These are phyloP conservation scores for Ceratobasidium sp. DNA, from an alignment of 1,284 basidiomycete species.

Conservation along the genomic window DNA sequence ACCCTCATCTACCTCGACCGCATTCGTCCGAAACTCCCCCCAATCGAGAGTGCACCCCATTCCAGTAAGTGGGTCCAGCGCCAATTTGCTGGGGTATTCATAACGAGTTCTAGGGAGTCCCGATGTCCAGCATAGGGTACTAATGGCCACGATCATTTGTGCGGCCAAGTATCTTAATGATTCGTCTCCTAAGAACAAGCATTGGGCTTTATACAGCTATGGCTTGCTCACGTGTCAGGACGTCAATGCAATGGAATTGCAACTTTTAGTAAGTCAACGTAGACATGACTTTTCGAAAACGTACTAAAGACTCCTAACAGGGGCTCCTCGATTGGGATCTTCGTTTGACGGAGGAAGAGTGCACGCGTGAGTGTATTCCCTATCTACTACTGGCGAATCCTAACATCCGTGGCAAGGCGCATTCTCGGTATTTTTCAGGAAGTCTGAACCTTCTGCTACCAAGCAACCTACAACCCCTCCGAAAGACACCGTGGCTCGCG, in stretches of 20 bases:
- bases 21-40: slow-evolving; percentile 77
- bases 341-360: slow-evolving; percentile 30
- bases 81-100: background rate
- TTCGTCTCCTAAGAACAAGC: slow-evolving; percentile 91
- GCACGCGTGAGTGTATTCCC: slow-evolving; percentile 2
- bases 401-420: slow-evolving; percentile 1
- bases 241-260: slow-evolving; percentile 28
- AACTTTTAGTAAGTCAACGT: slow-evolving; percentile 10
- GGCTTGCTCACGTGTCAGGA: slow-evolving; percentile 17
- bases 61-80: slow-evolving; percentile 16
- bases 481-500: slow-evolving; percentile 1
- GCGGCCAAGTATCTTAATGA: slow-evolving; percentile 98
- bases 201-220: slow-evolving; percentile 77
- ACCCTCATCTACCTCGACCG: slow-evolving; percentile 94
- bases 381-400: background rate
- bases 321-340: slow-evolving; percentile 29
- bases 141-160: slow-evolving; percentile 93
- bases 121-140: slow-evolving; percentile 92
- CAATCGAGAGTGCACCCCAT: slow-evolving; percentile 53
- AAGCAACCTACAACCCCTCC: slow-evolving; percentile 13
- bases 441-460: background rate
- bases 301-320: background rate
- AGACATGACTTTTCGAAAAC: background rate
- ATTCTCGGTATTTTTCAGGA: slow-evolving; percentile 32
- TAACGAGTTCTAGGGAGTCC: slow-evolving; percentile 68